phyloP scores from a whole-genome alignment of 2,329 filamentous ascomycete genomes.

The Fusarium pseudograminearum region DNA sequence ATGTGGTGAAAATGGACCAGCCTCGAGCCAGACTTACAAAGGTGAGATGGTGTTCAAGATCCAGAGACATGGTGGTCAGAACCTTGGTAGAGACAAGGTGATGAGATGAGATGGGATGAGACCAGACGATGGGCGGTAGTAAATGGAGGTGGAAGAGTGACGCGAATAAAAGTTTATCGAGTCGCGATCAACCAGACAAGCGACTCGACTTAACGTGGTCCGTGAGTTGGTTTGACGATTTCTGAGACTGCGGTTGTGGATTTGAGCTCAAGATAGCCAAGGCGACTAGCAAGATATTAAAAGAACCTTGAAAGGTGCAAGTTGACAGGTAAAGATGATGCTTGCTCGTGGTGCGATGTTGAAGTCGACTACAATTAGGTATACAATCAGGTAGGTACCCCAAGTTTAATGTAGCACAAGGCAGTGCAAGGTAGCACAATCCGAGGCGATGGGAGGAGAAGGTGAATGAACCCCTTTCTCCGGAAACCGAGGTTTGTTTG shows the following conservation, averaged over 20 bases:
- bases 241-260: constrained; percentile 33
- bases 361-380: constrained; percentile 23
- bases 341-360: constrained; percentile 30
- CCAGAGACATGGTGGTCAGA: constrained; percentile 69
- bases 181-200: constrained; percentile 17
- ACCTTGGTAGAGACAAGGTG: constrained; percentile 20
- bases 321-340: constrained; percentile 5
- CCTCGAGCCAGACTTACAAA: constrained; percentile 70
- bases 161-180: constrained; percentile 26
- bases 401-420: constrained; percentile 3
- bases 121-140: constrained; percentile 13
- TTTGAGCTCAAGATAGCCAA: constrained; percentile 10
- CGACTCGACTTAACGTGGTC: constrained; percentile 22
- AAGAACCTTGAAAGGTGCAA: constrained; percentile 3
- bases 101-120: constrained; percentile 2
- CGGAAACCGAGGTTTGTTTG: constrained; percentile 22
- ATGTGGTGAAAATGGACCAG: not conserved
- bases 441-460: constrained; percentile 6
- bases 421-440: constrained; percentile 16
- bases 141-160: constrained; percentile 9
- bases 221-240: constrained; percentile 24
- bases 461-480: constrained; percentile 13
- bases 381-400: constrained; percentile 3
- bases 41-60: constrained; percentile 83
- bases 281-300: constrained; percentile 8